Evolutionary conservation across 495 filamentous ascomycete species (phyloP).

Genomic region (Immersiella caudata): DNA sequence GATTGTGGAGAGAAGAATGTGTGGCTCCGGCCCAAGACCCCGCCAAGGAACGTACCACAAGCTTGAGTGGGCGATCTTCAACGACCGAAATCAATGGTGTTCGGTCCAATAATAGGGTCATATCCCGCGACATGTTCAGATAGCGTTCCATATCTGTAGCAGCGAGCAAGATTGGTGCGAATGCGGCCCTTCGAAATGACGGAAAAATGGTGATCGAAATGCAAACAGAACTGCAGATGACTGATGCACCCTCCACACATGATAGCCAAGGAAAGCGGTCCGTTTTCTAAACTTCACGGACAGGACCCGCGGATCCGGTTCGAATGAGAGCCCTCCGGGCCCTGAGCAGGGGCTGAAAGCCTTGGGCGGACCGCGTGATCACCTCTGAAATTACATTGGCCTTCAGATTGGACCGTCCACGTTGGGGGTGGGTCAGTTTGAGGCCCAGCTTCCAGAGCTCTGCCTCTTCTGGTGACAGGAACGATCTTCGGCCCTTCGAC

Average conservation of each 20-base stretch:
- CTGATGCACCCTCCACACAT: slow-evolving; percentile 1
- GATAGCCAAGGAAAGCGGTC: slow-evolving; percentile 7
- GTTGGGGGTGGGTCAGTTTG: neutral
- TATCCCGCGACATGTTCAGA: neutral
- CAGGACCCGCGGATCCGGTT: neutral
- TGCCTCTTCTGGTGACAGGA: neutral
- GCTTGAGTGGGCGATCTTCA: neutral
- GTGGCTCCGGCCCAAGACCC: neutral
- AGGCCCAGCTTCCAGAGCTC: neutral
- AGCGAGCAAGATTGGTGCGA: neutral
- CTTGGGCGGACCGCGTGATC: slow-evolving; percentile 8
- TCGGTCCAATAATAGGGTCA: neutral
- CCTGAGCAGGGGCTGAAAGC: neutral
- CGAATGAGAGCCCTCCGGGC: neutral
- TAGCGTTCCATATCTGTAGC: neutral
- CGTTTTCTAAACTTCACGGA: slow-evolving; percentile 12
- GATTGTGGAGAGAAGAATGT: slow-evolving; percentile 3
- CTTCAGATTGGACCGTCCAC: neutral
- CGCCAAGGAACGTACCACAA: slow-evolving; percentile 8
- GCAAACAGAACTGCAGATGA: neutral
- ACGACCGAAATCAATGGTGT: neutral
- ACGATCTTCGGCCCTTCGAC: neutral
- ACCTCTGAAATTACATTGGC: neutral
- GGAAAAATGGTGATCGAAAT: neutral
- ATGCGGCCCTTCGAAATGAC: neutral